Base-by-base conservation (phyloP, 2,329 filamentous ascomycete species). In the Cucurbitaria berberidis region DNA sequence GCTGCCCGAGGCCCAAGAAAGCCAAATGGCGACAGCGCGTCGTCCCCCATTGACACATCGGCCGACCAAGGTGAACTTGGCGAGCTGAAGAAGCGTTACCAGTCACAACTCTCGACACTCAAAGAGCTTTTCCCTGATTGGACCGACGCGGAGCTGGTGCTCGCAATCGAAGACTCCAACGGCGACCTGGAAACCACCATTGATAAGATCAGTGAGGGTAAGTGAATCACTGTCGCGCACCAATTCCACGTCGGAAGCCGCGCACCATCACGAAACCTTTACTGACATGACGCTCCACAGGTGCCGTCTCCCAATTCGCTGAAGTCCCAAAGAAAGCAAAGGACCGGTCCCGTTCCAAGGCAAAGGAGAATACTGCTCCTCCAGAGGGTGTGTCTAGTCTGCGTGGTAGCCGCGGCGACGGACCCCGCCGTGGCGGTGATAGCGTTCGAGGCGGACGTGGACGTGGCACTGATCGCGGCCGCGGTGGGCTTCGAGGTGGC, bases 51-150 rank as follows among this genome's bases (percentile, higher is more conserved):
- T 73, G 84, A 88, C 72, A 80, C 84, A 69, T 81, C 85, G 60
- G 86, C 88, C 72, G 93, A 98, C 70, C 89, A 96, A 76, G 90
- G 91, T 76, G 93, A 97, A 77, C 84, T 98, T 64, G 90, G 89
- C 73, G 87, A 96, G 78, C 86, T 98, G 74, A 96, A 96, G 85
- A 92, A 91, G 82, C 87, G 90, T 76, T 95, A 96, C 74, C 85
- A 89, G 70, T 81, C 81, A 70, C 90, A 93, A 80, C 85, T 96
- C 67, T 82, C 82, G 58, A 86, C 88, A 69, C 87, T 99, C 75
- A 92, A 91, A 80, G 93, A 96, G 76, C 88, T 98, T 80, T 97
- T 96, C 81, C 87, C 91, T 55, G 89, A 92, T 77, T 98, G 93
- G 95, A 93, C 92, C 67, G 91, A 96, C 72, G 91, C 93, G 76